phyloP scores from a whole-genome alignment of 2,329 filamentous ascomycete genomes.

The Fusarium avenaceum region DNA sequence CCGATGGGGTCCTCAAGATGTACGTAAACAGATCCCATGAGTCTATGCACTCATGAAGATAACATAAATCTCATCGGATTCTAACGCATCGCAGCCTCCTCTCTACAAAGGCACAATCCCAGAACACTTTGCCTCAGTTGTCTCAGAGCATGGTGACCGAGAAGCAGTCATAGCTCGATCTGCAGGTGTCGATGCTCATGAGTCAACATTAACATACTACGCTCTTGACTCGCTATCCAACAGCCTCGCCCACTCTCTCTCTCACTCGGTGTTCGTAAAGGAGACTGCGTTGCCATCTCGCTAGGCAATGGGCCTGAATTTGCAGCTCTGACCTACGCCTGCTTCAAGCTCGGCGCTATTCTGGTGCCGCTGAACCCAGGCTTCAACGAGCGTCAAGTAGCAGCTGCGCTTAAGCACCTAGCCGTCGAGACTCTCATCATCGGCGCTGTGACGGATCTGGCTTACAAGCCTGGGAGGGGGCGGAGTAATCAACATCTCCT shows the following conservation, averaged over 20 bases:
- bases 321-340: constrained; percentile 85
- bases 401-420: constrained; percentile 82
- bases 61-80: not conserved
- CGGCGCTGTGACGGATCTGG: constrained; percentile 87
- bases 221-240: constrained; percentile 82
- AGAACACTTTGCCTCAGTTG: constrained; percentile 77
- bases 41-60: not conserved
- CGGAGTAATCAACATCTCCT: constrained; percentile 67
- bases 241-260: constrained; percentile 77
- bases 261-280: constrained; percentile 80
- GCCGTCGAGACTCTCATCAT: constrained; percentile 81
- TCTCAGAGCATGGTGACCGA: constrained; percentile 73
- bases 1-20: constrained; percentile 50
- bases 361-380: constrained; percentile 93
- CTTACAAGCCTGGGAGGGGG: constrained; percentile 71
- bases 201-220: constrained; percentile 79
- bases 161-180: constrained; percentile 68
- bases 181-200: constrained; percentile 62
- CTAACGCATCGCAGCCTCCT: constrained; percentile 67
- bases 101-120: constrained; percentile 78
- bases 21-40: constrained; percentile 18
- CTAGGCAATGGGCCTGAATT: constrained; percentile 89
- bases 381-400: constrained; percentile 85
- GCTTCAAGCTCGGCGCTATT: constrained; percentile 95
- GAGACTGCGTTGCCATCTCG: constrained; percentile 86